Conservation (phyloP, 1,284 basidiomycete genomes). For the Lentinula novae-zelandiae region DNA sequence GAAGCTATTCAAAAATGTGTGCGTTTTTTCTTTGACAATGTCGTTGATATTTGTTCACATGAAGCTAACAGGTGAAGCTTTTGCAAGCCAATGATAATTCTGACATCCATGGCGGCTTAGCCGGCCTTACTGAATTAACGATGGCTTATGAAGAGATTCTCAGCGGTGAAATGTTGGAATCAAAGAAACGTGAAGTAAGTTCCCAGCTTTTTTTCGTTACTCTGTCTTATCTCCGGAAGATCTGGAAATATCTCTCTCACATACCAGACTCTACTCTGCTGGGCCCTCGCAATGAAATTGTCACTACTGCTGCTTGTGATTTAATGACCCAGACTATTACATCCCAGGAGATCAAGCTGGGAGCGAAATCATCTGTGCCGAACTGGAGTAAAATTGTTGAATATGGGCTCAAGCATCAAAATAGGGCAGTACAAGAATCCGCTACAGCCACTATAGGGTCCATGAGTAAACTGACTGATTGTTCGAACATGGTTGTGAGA, state of each 20-base stretch:
- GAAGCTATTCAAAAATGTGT: slow-evolving; percentile 50
- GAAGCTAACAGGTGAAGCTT: slow-evolving; percentile 43
- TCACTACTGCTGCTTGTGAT: slow-evolving; percentile 72
- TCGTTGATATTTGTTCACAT: slow-evolving; percentile 6
- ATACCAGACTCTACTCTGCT: slow-evolving; percentile 60
- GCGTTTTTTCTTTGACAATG: slow-evolving; percentile 21
- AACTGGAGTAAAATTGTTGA: slow-evolving; percentile 73
- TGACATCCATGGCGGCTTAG: slow-evolving; percentile 82
- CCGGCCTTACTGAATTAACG: slow-evolving; percentile 72
- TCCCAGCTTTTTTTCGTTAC: neutral
- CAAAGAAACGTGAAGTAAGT: slow-evolving; percentile 28
- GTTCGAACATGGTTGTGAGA: slow-evolving; percentile 63
- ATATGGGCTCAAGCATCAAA: slow-evolving; percentile 68
- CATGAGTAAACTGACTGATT: slow-evolving; percentile 67
- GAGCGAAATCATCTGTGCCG: slow-evolving; percentile 37
- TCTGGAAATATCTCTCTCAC: slow-evolving; percentile 51
- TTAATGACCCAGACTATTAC: slow-evolving; percentile 71
- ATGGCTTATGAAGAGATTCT: slow-evolving; percentile 38
- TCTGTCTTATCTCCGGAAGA: slow-evolving; percentile 31
- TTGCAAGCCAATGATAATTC: slow-evolving; percentile 65
- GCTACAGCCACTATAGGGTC: slow-evolving; percentile 62
- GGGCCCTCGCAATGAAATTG: slow-evolving; percentile 68
- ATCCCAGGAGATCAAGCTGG: slow-evolving; percentile 43
- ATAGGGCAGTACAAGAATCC: slow-evolving; percentile 67
- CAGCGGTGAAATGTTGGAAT: slow-evolving; percentile 25